Conservation (phyloP, 768 basidiomycete species). For the Rhizopogon roseolus region DNA sequence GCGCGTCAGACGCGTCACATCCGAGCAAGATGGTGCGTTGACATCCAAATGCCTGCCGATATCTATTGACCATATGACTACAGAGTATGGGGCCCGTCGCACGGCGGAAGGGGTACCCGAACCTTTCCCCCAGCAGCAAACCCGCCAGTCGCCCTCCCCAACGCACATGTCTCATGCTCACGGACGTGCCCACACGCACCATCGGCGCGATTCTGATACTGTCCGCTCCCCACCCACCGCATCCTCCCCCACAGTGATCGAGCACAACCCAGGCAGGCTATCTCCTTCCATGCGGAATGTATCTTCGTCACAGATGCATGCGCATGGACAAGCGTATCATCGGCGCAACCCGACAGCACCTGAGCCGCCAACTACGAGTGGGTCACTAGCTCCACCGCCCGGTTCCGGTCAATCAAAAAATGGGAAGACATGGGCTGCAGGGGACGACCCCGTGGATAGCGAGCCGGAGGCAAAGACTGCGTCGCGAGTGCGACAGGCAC, state of each 20-base stretch:
- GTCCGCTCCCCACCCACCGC: constrained; percentile 43
- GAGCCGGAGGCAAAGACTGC: constrained; percentile 25
- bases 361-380: constrained; percentile 47
- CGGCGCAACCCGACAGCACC: constrained; percentile 69
- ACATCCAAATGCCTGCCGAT: neutral
- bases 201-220: constrained; percentile 74
- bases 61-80: neutral
- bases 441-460: constrained; percentile 37
- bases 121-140: constrained; percentile 19
- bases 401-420: constrained; percentile 17
- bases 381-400: constrained; percentile 13
- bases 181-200: constrained; percentile 41
- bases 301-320: constrained; percentile 13
- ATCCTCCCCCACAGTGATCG: constrained; percentile 56
- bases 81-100: constrained; percentile 23
- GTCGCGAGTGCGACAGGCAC: constrained; percentile 23
- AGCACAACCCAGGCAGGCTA: constrained; percentile 26
- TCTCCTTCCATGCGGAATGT: constrained; percentile 25
- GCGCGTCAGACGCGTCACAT: constrained; percentile 33
- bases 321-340: constrained; percentile 38
- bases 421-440: constrained; percentile 42
- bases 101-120: constrained; percentile 7
- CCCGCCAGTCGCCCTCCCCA: constrained; percentile 54
- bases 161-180: constrained; percentile 31
- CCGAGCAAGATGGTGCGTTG: constrained; percentile 40